A percentile compares a stretch with the other conserved stretches of the same genome.
Evolutionary conservation across 176 grass and related monocot species (phyloP).

Genomic region (Aegilops bicornis): DNA sequence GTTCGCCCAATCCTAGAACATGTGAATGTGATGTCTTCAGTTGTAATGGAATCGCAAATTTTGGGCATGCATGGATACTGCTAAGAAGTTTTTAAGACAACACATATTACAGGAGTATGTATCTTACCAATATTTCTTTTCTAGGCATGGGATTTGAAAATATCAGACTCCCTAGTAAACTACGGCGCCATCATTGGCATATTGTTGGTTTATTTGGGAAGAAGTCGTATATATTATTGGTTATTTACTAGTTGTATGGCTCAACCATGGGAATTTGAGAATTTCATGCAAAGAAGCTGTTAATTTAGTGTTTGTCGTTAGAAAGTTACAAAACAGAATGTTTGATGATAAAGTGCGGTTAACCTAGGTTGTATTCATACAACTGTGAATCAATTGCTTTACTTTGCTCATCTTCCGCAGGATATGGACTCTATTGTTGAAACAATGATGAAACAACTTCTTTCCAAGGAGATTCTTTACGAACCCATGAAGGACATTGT

Average conservation of each 20-base stretch:
- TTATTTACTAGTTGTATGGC: conserved; percentile 21
- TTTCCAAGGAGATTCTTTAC: conserved; percentile 94
- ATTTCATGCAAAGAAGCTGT: not conserved
- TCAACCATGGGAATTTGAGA: not conserved
- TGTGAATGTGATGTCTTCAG: not conserved
- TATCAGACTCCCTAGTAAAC: not conserved
- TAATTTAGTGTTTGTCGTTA: not conserved
- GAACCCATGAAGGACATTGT: conserved; percentile 99
- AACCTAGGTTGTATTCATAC: not conserved
- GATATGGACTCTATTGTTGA: conserved; percentile 95
- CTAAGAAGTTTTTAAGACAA: not conserved
- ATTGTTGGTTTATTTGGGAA: not conserved
- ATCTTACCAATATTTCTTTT: not conserved
- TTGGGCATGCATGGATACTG: not conserved
- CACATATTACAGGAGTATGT: not conserved
- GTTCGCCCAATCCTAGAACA: not conserved
- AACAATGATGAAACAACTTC: conserved; percentile 98
- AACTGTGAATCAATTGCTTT: not conserved
- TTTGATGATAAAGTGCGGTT: not conserved
- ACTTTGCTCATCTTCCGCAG: conserved; percentile 36
- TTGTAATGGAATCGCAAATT: not conserved
- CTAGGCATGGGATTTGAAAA: not conserved
- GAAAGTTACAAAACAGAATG: not conserved
- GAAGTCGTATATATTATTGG: not conserved
- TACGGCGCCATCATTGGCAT: not conserved